These are phyloP conservation scores for Stellera chamaejasme DNA, from an alignment of 345 rosid species.

Conservation along the genomic window DNA sequence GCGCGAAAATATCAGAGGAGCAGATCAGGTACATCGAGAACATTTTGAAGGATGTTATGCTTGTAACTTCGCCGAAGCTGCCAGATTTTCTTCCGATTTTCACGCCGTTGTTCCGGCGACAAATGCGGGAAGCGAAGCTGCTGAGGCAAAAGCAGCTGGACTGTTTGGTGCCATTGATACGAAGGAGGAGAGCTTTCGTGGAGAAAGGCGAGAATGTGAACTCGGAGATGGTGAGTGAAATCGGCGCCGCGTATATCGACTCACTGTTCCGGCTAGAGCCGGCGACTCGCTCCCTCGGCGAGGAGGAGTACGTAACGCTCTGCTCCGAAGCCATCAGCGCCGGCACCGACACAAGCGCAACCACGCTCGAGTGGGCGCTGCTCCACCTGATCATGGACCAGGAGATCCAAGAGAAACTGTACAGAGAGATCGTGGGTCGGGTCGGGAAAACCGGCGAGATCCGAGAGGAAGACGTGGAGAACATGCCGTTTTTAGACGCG, in stretches of 20 bases:
- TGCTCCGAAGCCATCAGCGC: constrained; percentile 82
- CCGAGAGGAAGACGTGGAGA: constrained; percentile 62
- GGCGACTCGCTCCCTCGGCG: constrained; percentile 39
- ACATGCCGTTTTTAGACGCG: constrained; percentile 60
- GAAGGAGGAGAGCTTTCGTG: constrained; percentile 47
- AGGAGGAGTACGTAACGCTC: constrained; percentile 78
- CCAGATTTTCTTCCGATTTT: constrained; percentile 79
- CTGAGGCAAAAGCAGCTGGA: constrained; percentile 68
- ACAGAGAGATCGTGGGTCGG: constrained; percentile 44
- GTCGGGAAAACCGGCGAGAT: constrained; percentile 52
- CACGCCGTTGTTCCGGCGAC: constrained; percentile 57
- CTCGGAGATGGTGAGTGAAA: constrained; percentile 71
- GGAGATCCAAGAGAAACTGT: constrained; percentile 58
- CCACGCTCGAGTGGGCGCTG: constrained; percentile 79
- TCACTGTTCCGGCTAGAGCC: constrained; percentile 52
- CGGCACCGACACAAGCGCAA: constrained; percentile 89
- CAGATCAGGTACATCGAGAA: constrained; percentile 53
- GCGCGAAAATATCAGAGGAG: constrained; percentile 71
- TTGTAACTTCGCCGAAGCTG: constrained; percentile 59
- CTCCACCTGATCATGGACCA: constrained; percentile 59
- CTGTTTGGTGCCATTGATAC: constrained; percentile 66
- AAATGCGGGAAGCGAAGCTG: constrained; percentile 54
- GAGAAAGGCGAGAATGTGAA: constrained; percentile 34
- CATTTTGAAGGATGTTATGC: constrained; percentile 78
- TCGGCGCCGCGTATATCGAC: constrained; percentile 94